Conservation (phyloP, 176 grass and related monocot genomes). For the Paspalum notatum region DNA sequence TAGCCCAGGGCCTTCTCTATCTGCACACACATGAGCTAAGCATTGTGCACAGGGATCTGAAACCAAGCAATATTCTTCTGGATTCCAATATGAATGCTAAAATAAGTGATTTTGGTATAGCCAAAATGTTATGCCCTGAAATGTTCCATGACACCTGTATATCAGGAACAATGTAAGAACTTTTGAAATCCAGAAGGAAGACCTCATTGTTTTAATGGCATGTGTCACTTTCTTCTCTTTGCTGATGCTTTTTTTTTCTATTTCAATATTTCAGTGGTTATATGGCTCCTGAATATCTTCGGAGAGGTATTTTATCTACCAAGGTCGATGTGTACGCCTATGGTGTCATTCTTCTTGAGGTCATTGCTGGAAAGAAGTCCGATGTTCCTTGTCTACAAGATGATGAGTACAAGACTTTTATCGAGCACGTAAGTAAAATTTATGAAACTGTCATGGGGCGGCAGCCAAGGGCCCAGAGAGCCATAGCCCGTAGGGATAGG, state of each 20-base stretch:
- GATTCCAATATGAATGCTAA: slow-evolving; percentile 18
- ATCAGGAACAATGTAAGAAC: neutral
- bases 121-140: neutral
- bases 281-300: too few relatives aligned
- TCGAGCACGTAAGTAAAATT: slow-evolving; percentile 29
- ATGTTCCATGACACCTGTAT: neutral
- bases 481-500: too few relatives aligned
- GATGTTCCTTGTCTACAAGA: neutral
- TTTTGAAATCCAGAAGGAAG: neutral
- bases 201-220: neutral
- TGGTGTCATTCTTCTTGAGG: too few relatives aligned
- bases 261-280: neutral
- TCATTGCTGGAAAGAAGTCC: slow-evolving; percentile 6
- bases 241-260: neutral
- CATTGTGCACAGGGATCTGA: slow-evolving; percentile 27
- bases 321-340: slow-evolving; percentile 25
- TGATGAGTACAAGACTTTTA: neutral
- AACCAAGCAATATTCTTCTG: too few relatives aligned
- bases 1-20: slow-evolving; percentile 1
- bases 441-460: too few relatives aligned
- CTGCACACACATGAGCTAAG: neutral
- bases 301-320: neutral
- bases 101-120: slow-evolving; percentile 25
- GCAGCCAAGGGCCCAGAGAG: too few relatives aligned
- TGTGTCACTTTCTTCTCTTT: neutral